Evolutionary conservation across 148 eudicot genomes (phyloP).

Genomic region (Dysphania ambrosioides): DNA sequence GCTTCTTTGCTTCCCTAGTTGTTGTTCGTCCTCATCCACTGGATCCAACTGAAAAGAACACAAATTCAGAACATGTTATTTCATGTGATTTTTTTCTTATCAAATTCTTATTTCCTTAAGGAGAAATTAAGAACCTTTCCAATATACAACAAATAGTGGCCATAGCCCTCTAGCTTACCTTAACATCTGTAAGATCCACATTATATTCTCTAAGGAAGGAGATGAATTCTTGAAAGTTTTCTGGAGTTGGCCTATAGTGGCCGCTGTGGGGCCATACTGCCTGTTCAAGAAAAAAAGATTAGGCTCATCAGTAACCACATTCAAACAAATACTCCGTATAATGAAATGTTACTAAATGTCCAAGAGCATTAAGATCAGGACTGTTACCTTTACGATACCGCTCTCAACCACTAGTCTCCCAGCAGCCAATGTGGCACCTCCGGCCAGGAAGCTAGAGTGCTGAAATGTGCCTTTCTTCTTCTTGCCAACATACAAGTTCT

Average conservation of each 20-base stretch:
- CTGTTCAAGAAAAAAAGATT: constrained; percentile 31
- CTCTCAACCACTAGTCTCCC: constrained; percentile 80
- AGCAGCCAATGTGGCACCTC: constrained; percentile 97
- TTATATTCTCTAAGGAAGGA: constrained; percentile 64
- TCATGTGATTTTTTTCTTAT: not conserved
- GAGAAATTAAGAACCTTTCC: not conserved
- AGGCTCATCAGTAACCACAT: not conserved
- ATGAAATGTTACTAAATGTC: not conserved
- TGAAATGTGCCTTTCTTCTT: constrained; percentile 91
- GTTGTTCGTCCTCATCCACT: constrained; percentile 56
- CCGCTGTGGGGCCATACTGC: constrained; percentile 99
- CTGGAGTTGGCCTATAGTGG: constrained; percentile 84
- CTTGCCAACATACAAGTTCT: constrained; percentile 72
- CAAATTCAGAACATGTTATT: not conserved
- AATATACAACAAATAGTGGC: not conserved
- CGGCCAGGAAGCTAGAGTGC: constrained; percentile 98
- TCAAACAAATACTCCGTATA: not conserved
- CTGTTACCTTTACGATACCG: constrained; percentile 70
- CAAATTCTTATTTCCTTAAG: not conserved
- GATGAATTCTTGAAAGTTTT: constrained; percentile 81
- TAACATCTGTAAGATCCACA: constrained; percentile 75
- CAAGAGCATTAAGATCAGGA: not conserved
- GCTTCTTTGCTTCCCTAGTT: constrained; percentile 38
- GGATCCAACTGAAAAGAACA: constrained; percentile 63
- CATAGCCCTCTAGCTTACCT: constrained; percentile 42